Conservation (phyloP, 257 asterid genomes). For the Striga asiatica region DNA sequence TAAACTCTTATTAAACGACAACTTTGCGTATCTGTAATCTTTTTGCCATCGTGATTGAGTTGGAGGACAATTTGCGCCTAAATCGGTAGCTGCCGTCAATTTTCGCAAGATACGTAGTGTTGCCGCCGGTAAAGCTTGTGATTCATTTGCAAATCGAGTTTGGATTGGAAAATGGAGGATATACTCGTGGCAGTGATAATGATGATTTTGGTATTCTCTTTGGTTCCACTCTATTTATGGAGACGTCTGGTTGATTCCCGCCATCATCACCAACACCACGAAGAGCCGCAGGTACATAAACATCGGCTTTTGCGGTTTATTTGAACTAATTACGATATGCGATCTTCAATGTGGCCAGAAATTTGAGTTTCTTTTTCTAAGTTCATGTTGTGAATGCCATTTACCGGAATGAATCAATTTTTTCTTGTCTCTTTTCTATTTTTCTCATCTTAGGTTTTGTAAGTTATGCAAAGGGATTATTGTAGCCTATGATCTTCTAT, state of each 20-base stretch:
- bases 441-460: too few relatives aligned
- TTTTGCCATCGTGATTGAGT: too few relatives aligned
- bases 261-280: conserved; percentile 39
- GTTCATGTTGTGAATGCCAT: too few relatives aligned
- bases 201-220: conserved; percentile 50
- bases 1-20: too few relatives aligned
- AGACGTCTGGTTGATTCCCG: conserved; percentile 63
- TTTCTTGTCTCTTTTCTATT: neutral
- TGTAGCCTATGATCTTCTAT: too few relatives aligned
- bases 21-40: too few relatives aligned
- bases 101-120: neutral
- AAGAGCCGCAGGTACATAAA: conserved; percentile 55
- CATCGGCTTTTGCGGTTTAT: neutral
- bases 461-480: too few relatives aligned
- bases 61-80: too few relatives aligned
- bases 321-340: neutral
- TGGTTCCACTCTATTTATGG: conserved; percentile 87
- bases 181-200: conserved; percentile 48
- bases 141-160: neutral
- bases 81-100: neutral
- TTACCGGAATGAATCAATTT: neutral
- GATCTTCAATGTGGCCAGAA: neutral
- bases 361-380: neutral
- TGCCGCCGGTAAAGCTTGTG: too few relatives aligned
- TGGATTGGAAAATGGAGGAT: conserved; percentile 50